phyloP scores from a whole-genome alignment of 208 protist species.

The Trypanosoma platydactyli region DNA sequence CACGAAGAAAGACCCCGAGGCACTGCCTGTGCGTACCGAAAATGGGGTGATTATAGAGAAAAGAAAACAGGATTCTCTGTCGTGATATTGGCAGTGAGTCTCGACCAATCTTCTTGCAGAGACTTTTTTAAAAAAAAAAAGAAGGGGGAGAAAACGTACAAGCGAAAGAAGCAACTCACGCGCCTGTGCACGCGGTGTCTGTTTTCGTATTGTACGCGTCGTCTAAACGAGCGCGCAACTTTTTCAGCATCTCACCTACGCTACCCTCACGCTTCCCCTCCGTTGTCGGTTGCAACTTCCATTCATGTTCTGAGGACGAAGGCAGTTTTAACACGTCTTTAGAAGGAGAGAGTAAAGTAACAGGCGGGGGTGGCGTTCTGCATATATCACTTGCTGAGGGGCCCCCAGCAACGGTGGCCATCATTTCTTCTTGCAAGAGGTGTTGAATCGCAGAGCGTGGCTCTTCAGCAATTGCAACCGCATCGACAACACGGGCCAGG shows the following conservation, averaged over 20 bases:
- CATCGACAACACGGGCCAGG: constrained; percentile 29
- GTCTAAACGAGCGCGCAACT: constrained; percentile 18
- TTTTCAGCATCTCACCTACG: constrained; percentile 18
- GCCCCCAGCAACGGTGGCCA: not conserved
- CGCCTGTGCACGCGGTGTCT: not conserved
- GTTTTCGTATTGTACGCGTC: constrained; percentile 12
- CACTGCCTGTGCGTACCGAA: no score
- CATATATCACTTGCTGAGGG: not conserved
- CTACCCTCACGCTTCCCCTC: not conserved
- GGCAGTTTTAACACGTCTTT: not conserved
- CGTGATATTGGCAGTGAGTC: no score
- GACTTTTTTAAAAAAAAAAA: no score
- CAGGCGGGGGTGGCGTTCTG: not conserved
- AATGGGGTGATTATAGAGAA: no score
- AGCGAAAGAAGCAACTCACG: not conserved
- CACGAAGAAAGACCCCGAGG: no score
- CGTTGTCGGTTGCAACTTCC: not conserved
- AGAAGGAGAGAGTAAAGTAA: not conserved
- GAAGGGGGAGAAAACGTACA: not conserved
- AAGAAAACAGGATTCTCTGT: constrained; percentile 20
- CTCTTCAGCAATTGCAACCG: constrained; percentile 23
- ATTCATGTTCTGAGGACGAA: not conserved
- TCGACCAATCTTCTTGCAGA: no score
- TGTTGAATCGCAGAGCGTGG: constrained; percentile 17
- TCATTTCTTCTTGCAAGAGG: constrained; percentile 4